A percentile compares a stretch with the other conserved stretches of the same genome.
Conservation (phyloP, 495 filamentous ascomycete species). For the Chaetomium fimeti region DNA sequence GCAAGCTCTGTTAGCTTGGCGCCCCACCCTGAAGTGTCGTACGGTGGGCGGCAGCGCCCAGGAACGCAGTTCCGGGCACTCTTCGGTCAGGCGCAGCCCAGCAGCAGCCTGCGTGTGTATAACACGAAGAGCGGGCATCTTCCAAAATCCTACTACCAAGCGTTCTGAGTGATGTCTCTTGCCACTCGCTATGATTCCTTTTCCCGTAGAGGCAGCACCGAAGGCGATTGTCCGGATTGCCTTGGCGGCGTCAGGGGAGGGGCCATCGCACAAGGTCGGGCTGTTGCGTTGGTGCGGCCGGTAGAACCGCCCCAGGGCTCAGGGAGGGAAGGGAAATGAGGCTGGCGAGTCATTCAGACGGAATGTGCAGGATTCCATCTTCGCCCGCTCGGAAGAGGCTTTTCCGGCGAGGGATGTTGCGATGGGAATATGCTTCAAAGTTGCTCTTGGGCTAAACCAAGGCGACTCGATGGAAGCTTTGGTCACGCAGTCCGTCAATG, state of each 20-base stretch:
- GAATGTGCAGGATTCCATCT: neutral
- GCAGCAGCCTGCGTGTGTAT: too few relatives aligned
- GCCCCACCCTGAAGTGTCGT: slow-evolving; percentile 11
- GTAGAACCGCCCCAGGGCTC: slow-evolving; percentile 2
- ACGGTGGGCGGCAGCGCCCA: slow-evolving; percentile 23
- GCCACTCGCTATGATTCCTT: too few relatives aligned
- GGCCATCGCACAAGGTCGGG: slow-evolving; percentile 7
- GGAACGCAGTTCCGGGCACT: slow-evolving; percentile 10
- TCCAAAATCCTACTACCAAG: too few relatives aligned
- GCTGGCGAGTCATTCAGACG: slow-evolving; percentile 2
- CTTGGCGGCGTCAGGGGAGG: neutral
- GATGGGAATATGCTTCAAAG: slow-evolving; percentile 20
- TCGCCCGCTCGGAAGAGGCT: neutral
- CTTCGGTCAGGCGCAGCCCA: too few relatives aligned
- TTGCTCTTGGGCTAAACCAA: slow-evolving; percentile 20
- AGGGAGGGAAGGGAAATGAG: slow-evolving; percentile 19
- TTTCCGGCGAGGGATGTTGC: slow-evolving; percentile 7
- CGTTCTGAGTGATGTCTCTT: too few relatives aligned
- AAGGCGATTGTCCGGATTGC: neutral
- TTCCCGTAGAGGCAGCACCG: too few relatives aligned
- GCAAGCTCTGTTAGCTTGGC: slow-evolving; percentile 17
- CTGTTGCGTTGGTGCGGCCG: slow-evolving; percentile 1
- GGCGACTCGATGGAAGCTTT: neutral
- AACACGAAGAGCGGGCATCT: too few relatives aligned
- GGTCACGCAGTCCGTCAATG: neutral